phyloP scores from a whole-genome alignment of 768 basidiomycete species.

The Mycena sanguinolenta region DNA sequence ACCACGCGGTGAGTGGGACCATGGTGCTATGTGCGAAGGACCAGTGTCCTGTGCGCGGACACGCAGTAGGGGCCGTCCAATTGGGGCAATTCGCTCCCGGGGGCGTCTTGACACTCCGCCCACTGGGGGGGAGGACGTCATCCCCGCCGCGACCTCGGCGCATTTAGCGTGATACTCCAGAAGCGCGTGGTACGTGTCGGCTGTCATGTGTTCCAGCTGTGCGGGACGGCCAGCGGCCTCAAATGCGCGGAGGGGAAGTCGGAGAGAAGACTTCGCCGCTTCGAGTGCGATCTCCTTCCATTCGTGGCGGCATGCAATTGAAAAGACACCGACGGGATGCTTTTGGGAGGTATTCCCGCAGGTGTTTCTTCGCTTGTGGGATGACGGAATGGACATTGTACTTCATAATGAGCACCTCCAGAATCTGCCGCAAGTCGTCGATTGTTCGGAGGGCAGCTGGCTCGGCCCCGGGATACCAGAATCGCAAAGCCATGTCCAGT shows the following conservation, averaged over 20 bases:
- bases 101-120: neutral
- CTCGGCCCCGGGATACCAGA: conserved; percentile 25
- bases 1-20: conserved; percentile 13
- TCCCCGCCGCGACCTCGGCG: neutral
- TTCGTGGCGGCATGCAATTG: conserved; percentile 11
- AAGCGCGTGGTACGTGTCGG: conserved; percentile 12
- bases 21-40: conserved; percentile 11
- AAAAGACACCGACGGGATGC: conserved; percentile 17
- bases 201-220: conserved; percentile 7
- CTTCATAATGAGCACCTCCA: conserved; percentile 16
- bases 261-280: neutral
- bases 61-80: neutral
- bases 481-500: conserved; percentile 11
- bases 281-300: conserved; percentile 19
- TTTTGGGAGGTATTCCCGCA: neutral
- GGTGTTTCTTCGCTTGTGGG: neutral
- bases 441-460: neutral
- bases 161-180: conserved; percentile 23
- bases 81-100: conserved; percentile 10
- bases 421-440: conserved; percentile 7
- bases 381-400: conserved; percentile 19
- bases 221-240: neutral
- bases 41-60: conserved; percentile 20
- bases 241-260: conserved; percentile 19
- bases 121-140: conserved; percentile 10